Base-by-base conservation (phyloP, 257 asterid genomes). In the Primulina huaijiensis region DNA sequence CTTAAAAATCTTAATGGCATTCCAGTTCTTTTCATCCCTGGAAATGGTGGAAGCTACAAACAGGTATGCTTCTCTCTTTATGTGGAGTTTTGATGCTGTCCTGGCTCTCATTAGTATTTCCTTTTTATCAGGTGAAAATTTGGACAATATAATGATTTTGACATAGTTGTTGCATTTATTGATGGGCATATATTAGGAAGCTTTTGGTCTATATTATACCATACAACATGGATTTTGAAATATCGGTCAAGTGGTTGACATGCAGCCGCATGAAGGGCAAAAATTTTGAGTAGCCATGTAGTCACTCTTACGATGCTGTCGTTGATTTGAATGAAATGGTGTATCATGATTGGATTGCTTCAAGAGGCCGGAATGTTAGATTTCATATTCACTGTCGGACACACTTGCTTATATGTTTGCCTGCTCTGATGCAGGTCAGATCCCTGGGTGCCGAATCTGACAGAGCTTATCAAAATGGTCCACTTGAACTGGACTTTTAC, bases 11-110 rank as follows among this genome's bases (percentile, higher is more conserved):
- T 89, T 71, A 83, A 78, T 63, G 97, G 97, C 7, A 85, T 86
- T 75, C 99, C 99, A 66, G 86, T 94, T 80, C 96, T 94, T 70
- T 94, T 94, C 60, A 88, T 94, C 70, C 99, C 99, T 66, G 99
- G 99, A 55, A 94, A 94, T 72, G 92, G 99, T 53, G 99, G 99
- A 71, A 94, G 99, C 90, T 89, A 89, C 90, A 94, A 91, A 78
- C 99, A 94, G 99, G 99, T 78, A 78, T 85, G 87, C 72, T 46
- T 60, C 69, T 73, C 50, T 19, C 63, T 69, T 38, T 62, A 67
- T 65, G 31, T 52, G 65, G 43, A 56, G 35, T 60, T 69, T 52
- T 11, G 25, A 17, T 19, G 35, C 7, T 63, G 58, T 65, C 4
- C 30, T 69, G 60, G 20, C n/a, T 65, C 34, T 57, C 71, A 53